These are phyloP conservation scores for Brasenia schreberi DNA, from an alignment of 164 flowering plant species.

Conservation along the genomic window DNA sequence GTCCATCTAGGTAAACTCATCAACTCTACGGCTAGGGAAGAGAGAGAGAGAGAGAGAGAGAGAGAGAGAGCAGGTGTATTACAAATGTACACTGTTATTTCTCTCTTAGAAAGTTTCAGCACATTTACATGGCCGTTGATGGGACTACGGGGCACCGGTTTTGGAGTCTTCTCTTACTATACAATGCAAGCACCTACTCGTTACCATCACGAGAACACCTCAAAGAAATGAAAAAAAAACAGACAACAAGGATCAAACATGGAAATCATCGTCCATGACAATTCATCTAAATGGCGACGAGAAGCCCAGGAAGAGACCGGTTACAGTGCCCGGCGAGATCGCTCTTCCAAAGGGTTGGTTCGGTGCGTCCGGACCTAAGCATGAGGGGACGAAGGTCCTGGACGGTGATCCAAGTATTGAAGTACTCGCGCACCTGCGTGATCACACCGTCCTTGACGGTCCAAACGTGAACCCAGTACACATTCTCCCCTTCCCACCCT, in stretches of 20 bases:
- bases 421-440: constrained; percentile 65
- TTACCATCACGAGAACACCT: neutral
- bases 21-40: too few relatives aligned
- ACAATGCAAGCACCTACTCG: neutral
- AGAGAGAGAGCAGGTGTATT: neutral
- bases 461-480: constrained; percentile 91
- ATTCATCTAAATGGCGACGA: constrained; percentile 44
- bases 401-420: constrained; percentile 75
- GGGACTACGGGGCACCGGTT: neutral
- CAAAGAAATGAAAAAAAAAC: too few relatives aligned
- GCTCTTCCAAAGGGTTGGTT: constrained; percentile 54
- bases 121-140: neutral
- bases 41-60: neutral
- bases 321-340: constrained; percentile 30
- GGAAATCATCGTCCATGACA: too few relatives aligned
- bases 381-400: constrained; percentile 25
- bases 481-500: constrained; percentile 74
- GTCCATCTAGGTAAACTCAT: too few relatives aligned
- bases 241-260: neutral
- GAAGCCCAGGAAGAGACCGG: constrained; percentile 58
- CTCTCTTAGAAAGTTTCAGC: neutral
- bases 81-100: neutral
- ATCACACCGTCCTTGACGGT: constrained; percentile 45
- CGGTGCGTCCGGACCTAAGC: constrained; percentile 15
- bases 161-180: neutral